A percentile compares a stretch with the other conserved stretches of the same genome.
These are phyloP conservation scores for Aciculosporium take DNA, from an alignment of 2,329 filamentous ascomycete genomes.

Conservation along the genomic window DNA sequence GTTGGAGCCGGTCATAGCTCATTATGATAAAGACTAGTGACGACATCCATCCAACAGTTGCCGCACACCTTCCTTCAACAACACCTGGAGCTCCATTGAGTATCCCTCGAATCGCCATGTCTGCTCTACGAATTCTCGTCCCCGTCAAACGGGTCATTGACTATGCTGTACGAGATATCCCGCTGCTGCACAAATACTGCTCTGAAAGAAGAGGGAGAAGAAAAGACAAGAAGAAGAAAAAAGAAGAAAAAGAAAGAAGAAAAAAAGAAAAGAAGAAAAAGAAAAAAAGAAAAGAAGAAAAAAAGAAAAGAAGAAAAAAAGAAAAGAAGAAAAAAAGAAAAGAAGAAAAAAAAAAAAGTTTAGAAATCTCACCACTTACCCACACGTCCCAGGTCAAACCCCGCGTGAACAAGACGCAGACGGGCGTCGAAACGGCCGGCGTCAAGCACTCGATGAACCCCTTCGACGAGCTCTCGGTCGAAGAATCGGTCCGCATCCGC, in stretches of 20 bases:
- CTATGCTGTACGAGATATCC: conserved; percentile 62
- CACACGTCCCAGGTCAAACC: conserved; percentile 42
- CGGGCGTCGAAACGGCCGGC: conserved; percentile 78
- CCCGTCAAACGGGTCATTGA: conserved; percentile 77
- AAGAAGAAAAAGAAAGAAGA: too few species aligned
- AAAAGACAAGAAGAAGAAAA: too few species aligned
- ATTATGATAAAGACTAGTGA: too few species aligned
- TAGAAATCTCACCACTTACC: neutral
- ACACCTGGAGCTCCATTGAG: conserved; percentile 3
- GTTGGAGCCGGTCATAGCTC: conserved; percentile 30
- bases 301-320: too few species aligned
- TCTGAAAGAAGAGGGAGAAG: too few species aligned
- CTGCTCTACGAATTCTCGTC: conserved; percentile 59
- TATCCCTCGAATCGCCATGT: conserved; percentile 30
- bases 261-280: too few species aligned
- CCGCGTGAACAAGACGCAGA: conserved; percentile 57
- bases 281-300: too few species aligned
- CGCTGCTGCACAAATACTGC: too few species aligned
- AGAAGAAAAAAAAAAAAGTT: neutral
- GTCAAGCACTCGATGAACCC: conserved; percentile 99
- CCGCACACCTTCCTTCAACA: neutral
- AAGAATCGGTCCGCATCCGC: conserved; percentile 88
- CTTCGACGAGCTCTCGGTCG: conserved; percentile 95
- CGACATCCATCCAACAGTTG: neutral
- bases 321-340: too few species aligned